Conservation (phyloP, 257 asterid species). For the Penstemon davidsonii region DNA sequence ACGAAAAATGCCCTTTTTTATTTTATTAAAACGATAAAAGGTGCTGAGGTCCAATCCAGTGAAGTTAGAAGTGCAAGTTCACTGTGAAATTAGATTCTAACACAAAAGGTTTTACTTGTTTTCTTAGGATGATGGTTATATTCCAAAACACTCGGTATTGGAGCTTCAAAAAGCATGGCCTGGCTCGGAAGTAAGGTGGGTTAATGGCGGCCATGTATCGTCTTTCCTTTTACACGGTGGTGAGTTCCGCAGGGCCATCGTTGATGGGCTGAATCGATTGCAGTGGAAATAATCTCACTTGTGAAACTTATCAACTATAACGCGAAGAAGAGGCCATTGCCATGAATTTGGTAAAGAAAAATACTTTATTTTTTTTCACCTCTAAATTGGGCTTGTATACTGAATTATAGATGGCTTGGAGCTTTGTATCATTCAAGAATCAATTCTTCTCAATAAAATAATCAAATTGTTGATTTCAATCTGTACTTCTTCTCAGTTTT, state of each 20-base stretch:
- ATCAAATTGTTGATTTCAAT: slow-evolving; percentile 21
- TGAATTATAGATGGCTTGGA: slow-evolving; percentile 19
- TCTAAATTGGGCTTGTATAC: slow-evolving; percentile 28
- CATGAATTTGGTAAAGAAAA: slow-evolving; percentile 9
- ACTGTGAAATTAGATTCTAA: no score
- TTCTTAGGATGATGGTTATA: slow-evolving; percentile 88
- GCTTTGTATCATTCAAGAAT: background rate
- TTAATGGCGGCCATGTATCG: slow-evolving; percentile 87
- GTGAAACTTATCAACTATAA: slow-evolving; percentile 33
- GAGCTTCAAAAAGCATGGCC: slow-evolving; percentile 99
- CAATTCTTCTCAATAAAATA: slow-evolving; percentile 15
- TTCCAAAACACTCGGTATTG: slow-evolving; percentile 82
- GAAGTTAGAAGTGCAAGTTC: no score
- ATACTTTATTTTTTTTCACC: background rate
- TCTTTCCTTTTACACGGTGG: slow-evolving; percentile 84
- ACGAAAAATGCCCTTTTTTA: no score
- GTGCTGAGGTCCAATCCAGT: no score
- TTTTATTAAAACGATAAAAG: no score
- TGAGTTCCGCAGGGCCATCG: slow-evolving; percentile 80
- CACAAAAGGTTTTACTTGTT: background rate
- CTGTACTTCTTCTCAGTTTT: no score
- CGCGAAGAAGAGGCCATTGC: slow-evolving; percentile 7
- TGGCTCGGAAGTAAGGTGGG: slow-evolving; percentile 98
- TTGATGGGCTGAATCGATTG: slow-evolving; percentile 70
- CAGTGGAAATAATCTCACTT: slow-evolving; percentile 67